Evolutionary conservation across 495 filamentous ascomycete species (phyloP), one percentile per base, ranked within the genome.

Genomic region (Hyphodiscus hymeniophilus): DNA sequence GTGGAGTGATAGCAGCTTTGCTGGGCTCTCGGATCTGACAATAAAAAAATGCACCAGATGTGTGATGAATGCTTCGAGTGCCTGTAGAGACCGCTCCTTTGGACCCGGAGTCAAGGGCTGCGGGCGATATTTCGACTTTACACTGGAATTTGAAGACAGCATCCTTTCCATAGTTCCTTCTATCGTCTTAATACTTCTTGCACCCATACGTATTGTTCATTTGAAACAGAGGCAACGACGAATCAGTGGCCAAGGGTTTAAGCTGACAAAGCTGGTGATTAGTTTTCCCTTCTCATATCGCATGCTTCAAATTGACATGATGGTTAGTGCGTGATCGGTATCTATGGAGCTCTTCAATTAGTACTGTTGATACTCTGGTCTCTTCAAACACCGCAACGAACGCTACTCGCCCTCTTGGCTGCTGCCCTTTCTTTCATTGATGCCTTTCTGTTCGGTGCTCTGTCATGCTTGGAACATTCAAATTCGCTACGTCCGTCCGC

Each of bases 101-200:
- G 45, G 45, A 12, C 45, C 45, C 3, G 13, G 22, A 13, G 34
- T 40, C 1, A 20, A 3, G 17, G 7, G 10, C 2, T 39, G 45
- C 24, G 13, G 28, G 16, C n/a, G 28, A 10, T 10, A 17, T n/a
- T 54, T 57, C 38, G 54, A 57, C 30, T 57, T 57, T 30, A 57
- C 54, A 15, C 44, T 54, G 12, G 32, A 54, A 5, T 81, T 82
- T 48, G 76, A 83, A 52, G 72, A 80, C 47, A 66, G 64, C 2
- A 71, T 81, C 22, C 61, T 79, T 8, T 63, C 63, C 3, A 59
- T 77, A 8, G 54, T 72, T 8, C 73, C 75, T 3, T 54, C 22
- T 24, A 8, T 20, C 10, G 12, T 42, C 3, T n/a, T 22, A 20
- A 21, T 42, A 1, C 6, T 42, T 21, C 17, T 20, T n/a, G 20